Conservation (phyloP, 805 yeast genomes). For the Blastobotrys parvus region DNA sequence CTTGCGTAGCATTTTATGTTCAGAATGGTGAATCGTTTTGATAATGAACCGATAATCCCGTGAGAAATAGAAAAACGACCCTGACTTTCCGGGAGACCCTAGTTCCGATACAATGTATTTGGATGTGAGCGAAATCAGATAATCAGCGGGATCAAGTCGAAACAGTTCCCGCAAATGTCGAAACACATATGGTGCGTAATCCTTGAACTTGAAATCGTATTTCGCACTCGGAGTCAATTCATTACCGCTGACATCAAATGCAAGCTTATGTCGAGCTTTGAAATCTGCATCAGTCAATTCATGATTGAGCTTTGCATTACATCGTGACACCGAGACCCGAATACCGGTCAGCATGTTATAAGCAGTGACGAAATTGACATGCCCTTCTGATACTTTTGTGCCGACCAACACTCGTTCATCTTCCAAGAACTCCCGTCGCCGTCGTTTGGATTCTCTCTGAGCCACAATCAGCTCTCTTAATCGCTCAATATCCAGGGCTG, state of each 20-base stretch:
- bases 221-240: conserved; percentile 88
- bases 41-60: conserved; percentile 90
- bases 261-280: conserved; percentile 61
- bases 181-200: conserved; percentile 90
- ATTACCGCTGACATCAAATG: conserved; percentile 76
- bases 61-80: conserved; percentile 91
- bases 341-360: conserved; percentile 97
- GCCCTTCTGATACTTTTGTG: conserved; percentile 83
- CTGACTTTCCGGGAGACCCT: conserved; percentile 95
- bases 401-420: conserved; percentile 55
- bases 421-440: conserved; percentile 25
- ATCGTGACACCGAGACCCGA: conserved; percentile 86
- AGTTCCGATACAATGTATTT: conserved; percentile 85
- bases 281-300: conserved; percentile 68
- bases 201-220: conserved; percentile 94
- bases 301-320: conserved; percentile 71
- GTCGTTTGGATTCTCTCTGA: conserved; percentile 23
- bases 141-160: conserved; percentile 93
- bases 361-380: conserved; percentile 86
- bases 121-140: conserved; percentile 83
- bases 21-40: conserved; percentile 90
- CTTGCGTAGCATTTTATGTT: conserved; percentile 72
- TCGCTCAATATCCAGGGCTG: conserved; percentile 20
- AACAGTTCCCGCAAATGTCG: conserved; percentile 72
- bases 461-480: conserved; percentile 25